Evolutionary conservation across 805 yeast species (phyloP), one percentile per base, ranked within the genome.

Genomic region (Saccharomycopsis sp.): DNA sequence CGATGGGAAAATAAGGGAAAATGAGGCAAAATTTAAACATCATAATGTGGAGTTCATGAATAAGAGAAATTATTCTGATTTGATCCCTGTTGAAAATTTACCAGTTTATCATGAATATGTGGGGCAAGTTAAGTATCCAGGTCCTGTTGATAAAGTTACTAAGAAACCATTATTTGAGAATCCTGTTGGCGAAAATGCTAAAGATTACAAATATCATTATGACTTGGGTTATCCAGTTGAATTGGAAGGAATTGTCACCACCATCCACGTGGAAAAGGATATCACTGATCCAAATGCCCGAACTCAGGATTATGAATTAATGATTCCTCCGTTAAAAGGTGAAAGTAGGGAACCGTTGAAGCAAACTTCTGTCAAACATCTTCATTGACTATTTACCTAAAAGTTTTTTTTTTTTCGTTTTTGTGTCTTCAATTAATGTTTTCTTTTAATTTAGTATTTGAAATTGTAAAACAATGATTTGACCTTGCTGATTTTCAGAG

Each of bases 191-290:
- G n/a, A n/a, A n/a, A n/a, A n/a, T 32, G 17, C 33, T 31, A 25
- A 50, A 41, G 41, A 37, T 28, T 19, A 38, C 27, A 32, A 49
- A 38, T 37, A 45, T 17, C 41, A 50, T 36, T 23, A 44, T 31
- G 59, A 63, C 42, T 55, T 66, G 30, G 61, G 67, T 31, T 81
- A 81, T 50, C 81, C 80, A 5, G 60, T 76, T 5, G 67, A 69
- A 12, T 59, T 60, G 5, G 72, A 72, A 34, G 69, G 85, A 5
- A 56, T 87, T 33, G 74, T 80, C 3, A 74, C 85, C 3, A 74
- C 84, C 1, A 59, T 87, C 28, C 86, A 79, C 50, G 80, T 85
- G 32, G 96, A 87, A 55, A 67, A 66, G 37, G 78, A 83, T 45
- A 64, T 66, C 12, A 50, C 48, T 2, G 66, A 73, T 43, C 47